phyloP scores from a whole-genome alignment of 805 yeast species.

The Candida taoyuanica region DNA sequence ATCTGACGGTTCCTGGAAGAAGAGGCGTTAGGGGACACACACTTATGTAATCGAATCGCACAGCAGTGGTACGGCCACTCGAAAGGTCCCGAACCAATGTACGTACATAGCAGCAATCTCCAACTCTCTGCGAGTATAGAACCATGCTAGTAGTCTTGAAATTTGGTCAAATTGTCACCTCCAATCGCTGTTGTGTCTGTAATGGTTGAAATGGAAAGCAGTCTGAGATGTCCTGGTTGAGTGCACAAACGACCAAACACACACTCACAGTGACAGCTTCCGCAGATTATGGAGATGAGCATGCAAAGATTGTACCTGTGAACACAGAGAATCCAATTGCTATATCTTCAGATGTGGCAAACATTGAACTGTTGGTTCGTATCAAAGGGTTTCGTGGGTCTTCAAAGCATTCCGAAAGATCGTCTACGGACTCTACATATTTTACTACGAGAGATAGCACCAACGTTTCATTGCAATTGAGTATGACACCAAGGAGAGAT shows the following conservation, averaged over 20 bases:
- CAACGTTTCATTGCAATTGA: constrained; percentile 34
- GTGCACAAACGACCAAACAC: constrained; percentile 1
- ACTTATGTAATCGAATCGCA: not conserved
- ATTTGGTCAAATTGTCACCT: too few relatives aligned
- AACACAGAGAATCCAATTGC: constrained; percentile 36
- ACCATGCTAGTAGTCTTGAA: not conserved
- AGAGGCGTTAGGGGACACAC: not conserved
- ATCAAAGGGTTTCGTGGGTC: constrained; percentile 47
- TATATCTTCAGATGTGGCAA: constrained; percentile 37
- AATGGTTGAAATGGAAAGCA: too few relatives aligned
- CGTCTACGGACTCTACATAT: constrained; percentile 18
- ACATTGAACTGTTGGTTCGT: constrained; percentile 36
- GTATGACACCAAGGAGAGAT: constrained; percentile 36
- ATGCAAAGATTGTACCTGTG: constrained; percentile 18
- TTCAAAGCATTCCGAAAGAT: constrained; percentile 30
- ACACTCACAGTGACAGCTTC: constrained; percentile 8
- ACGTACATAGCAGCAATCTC: too few relatives aligned
- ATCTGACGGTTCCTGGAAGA: too few relatives aligned
- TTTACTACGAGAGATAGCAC: constrained; percentile 23
- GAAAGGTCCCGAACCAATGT: too few relatives aligned
- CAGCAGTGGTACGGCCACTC: too few relatives aligned
- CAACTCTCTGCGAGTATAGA: too few relatives aligned
- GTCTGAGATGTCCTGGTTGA: constrained; percentile 11
- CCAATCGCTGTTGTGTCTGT: too few relatives aligned
- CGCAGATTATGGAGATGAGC: constrained; percentile 1